Base-by-base conservation (phyloP, 2,329 filamentous ascomycete genomes). In the Ceratocystiopsis minuta region DNA sequence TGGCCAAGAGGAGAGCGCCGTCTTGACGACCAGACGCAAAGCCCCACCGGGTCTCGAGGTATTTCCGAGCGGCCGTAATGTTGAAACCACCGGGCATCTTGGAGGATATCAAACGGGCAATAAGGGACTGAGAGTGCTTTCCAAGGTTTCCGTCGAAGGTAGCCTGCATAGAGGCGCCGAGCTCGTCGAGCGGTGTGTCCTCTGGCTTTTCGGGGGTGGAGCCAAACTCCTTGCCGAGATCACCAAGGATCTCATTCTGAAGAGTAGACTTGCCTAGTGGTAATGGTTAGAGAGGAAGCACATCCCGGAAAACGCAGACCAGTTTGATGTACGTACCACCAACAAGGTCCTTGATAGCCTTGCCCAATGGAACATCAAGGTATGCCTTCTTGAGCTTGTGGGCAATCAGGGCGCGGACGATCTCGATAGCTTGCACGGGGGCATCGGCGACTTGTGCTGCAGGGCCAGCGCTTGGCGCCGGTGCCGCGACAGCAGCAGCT, bases 71-170 rank as follows among this genome's bases (percentile, higher is more conserved):
- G 13, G 85, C 72, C 55, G 88, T 96, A 60, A 96, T 96, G 60
- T 96, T 98, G 75, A 98, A 98, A 48, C 90, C 90, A 66, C 88
- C 90, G 38, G 90, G 90, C 90, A 98, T 98, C 66, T 98, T 98
- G 28, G 90, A 95, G 2, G 90, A 96, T 36, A 98, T 90, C 58
- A 98, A 68, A 52, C 90, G 80, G 39, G 90, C 90, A 59, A 98
- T 80, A 44, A 98, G 73, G 3, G 87, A 92, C 42, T 83, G 80
- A 0, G 90, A 93, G 53, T 95, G 87, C 65, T 98, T 98, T 60
- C 90, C 90, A 47, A 98, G 76, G 64, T 94, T 88, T 52, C 90
- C 90, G 63, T 95, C 90, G 66, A 98, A 98, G n/a, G 88, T 96
- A 38, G 84, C 79, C 64, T 98, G 90, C 81, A 98, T 94, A 10